These are phyloP conservation scores for Amyloporia xantha DNA, from an alignment of 768 basidiomycete species.

Conservation along the genomic window DNA sequence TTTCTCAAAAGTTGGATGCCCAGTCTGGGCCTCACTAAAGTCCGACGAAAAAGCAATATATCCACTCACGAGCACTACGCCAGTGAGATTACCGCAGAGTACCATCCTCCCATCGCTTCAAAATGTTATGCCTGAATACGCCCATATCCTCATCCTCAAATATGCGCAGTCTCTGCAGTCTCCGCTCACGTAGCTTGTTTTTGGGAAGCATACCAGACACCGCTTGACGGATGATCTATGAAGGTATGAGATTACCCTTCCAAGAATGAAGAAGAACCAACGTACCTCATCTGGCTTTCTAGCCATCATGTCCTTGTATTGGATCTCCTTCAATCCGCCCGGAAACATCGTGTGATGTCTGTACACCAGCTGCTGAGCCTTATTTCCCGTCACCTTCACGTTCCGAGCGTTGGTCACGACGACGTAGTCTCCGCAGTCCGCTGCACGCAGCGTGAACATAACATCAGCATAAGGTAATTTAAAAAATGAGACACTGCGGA, in stretches of 20 bases:
- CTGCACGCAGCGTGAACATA: constrained; percentile 34
- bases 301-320: constrained; percentile 77
- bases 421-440: constrained; percentile 97
- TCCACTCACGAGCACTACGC: not conserved
- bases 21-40: too few relatives aligned
- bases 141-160: constrained; percentile 79
- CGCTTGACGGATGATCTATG: constrained; percentile 88
- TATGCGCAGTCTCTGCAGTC: constrained; percentile 83
- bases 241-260: too few relatives aligned
- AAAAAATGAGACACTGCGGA: not conserved
- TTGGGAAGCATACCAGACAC: constrained; percentile 99
- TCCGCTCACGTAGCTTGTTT: constrained; percentile 87
- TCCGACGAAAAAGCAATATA: not conserved
- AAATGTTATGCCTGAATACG: constrained; percentile 65
- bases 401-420: constrained; percentile 86
- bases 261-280: constrained; percentile 11
- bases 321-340: constrained; percentile 88
- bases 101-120: constrained; percentile 82
- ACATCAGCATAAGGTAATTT: not conserved
- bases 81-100: constrained; percentile 32
- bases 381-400: constrained; percentile 84
- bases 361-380: constrained; percentile 82
- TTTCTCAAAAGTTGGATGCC: too few relatives aligned
- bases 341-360: constrained; percentile 89
- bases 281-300: constrained; percentile 86